phyloP scores from a whole-genome alignment of 2,329 filamentous ascomycete genomes.

The Purpureocillium lavendulum region DNA sequence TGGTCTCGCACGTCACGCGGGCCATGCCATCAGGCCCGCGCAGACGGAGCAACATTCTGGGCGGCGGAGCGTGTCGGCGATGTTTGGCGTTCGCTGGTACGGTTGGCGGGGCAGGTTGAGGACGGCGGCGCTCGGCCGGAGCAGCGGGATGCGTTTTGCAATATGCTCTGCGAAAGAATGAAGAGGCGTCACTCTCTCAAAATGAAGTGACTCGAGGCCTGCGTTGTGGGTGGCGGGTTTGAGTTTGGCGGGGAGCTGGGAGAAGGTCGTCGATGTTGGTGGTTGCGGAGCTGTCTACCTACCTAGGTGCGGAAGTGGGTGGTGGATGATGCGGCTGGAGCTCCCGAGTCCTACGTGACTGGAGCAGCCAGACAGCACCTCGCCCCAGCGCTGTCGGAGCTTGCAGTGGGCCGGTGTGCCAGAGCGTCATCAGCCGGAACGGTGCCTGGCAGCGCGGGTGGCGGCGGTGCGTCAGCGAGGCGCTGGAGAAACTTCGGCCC shows the following conservation, averaged over 20 bases:
- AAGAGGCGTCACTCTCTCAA: too few species aligned
- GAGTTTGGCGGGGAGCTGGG: not conserved
- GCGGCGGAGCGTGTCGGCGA: constrained; percentile 1
- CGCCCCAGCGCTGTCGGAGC: too few species aligned
- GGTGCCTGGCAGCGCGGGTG: constrained; percentile 2
- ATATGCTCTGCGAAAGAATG: too few species aligned
- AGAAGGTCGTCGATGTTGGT: constrained; percentile 8
- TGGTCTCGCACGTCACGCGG: constrained; percentile 68
- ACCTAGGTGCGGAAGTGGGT: too few species aligned
- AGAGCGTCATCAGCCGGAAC: constrained; percentile 5
- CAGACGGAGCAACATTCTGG: constrained; percentile 73
- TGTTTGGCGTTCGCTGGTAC: not conserved
- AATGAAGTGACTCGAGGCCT: too few species aligned
- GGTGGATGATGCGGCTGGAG: too few species aligned
- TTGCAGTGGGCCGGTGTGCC: too few species aligned
- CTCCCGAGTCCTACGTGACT: too few species aligned
- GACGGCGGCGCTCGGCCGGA: not conserved
- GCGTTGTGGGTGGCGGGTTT: not conserved
- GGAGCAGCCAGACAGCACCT: too few species aligned
- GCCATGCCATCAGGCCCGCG: constrained; percentile 90
- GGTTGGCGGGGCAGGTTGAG: not conserved
- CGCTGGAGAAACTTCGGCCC: constrained; percentile 9
- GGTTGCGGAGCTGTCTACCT: not conserved
- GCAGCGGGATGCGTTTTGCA: not conserved
- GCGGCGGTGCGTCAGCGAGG: not conserved